These are phyloP conservation scores for Rhodotorula paludigena DNA, from an alignment of 768 basidiomycete species.

Conservation along the genomic window DNA sequence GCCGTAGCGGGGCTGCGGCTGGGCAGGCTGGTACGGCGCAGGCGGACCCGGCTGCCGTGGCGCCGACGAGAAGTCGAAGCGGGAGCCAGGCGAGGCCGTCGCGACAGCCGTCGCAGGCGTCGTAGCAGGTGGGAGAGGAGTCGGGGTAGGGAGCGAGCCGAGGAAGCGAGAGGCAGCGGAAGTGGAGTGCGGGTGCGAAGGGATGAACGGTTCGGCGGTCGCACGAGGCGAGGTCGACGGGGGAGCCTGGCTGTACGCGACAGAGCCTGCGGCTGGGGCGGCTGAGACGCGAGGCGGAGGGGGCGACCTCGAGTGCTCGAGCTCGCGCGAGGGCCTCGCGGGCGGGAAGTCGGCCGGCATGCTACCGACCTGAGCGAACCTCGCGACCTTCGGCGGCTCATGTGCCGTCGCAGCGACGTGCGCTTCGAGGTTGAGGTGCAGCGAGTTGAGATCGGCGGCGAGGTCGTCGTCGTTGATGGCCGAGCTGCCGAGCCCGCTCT, in stretches of 20 bases:
- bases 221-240: slow-evolving; percentile 13
- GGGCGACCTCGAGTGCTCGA: slow-evolving; percentile 28
- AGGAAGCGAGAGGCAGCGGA: slow-evolving; percentile 35
- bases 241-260: neutral
- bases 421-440: slow-evolving; percentile 43
- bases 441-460: slow-evolving; percentile 42
- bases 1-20: neutral
- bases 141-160: neutral
- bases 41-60: too few relatives aligned
- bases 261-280: too few relatives aligned
- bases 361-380: slow-evolving; percentile 19
- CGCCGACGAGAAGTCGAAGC: neutral
- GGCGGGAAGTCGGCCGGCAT: slow-evolving; percentile 37
- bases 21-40: neutral
- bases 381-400: neutral
- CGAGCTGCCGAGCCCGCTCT: slow-evolving; percentile 20
- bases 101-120: slow-evolving; percentile 10
- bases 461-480: slow-evolving; percentile 43
- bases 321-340: neutral
- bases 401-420: slow-evolving; percentile 13
- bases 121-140: slow-evolving; percentile 26
- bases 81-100: slow-evolving; percentile 12
- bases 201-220: slow-evolving; percentile 25
- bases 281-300: neutral
- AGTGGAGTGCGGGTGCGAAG: slow-evolving; percentile 7